Base-by-base conservation (phyloP, 192 early-diverging fungal genomes). In the Geranomyces michiganensis region DNA sequence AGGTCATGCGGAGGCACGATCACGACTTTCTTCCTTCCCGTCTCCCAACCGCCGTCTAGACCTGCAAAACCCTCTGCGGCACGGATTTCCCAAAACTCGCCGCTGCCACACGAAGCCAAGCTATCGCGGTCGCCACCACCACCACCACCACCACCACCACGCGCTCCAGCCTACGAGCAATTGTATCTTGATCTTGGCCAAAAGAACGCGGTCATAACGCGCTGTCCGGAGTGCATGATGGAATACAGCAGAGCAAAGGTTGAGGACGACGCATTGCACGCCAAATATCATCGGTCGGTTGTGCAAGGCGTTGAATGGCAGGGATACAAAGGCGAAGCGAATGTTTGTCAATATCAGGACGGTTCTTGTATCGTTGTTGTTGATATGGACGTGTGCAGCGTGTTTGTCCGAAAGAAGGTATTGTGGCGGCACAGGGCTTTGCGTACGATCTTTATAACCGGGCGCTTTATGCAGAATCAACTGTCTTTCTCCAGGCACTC, bases 151-250 rank as follows among this genome's bases (percentile, higher is more conserved):
- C 5, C 62, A 36, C 44, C 43, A 64, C 19, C 62, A 12, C 15
- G 17, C 9, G 6, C 62, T 13, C 2, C n/a, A 1, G 30, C 27
- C 33, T 73, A 66, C 45, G 71, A 67, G 32, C 73, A 74, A 41
- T 65, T 74, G 26, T 29, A 63, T 21, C 60, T 74, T 12, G 73
- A 74, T 62, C 65, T 74, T 21, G 73, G 73, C 7, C 73, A 74
- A 43, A 67, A 61, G 26, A 36, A 59, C 32, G 19, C 56, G 22
- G 65, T 55, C 8, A 17, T 48, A 13, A 30, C n/a, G 4, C 41
- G 32, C 15, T 74, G 73, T 30, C 44, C 33, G 17, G 59, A 60
- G 7, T 74, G 73, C 31, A 27, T 30, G 17, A 74, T 74, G 73
- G 46, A 46, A 15, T 74, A 65, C 55, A 31, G 44, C 26, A 41